Conservation (phyloP, 2,329 filamentous ascomycete species). For the Cadophora gregata region DNA sequence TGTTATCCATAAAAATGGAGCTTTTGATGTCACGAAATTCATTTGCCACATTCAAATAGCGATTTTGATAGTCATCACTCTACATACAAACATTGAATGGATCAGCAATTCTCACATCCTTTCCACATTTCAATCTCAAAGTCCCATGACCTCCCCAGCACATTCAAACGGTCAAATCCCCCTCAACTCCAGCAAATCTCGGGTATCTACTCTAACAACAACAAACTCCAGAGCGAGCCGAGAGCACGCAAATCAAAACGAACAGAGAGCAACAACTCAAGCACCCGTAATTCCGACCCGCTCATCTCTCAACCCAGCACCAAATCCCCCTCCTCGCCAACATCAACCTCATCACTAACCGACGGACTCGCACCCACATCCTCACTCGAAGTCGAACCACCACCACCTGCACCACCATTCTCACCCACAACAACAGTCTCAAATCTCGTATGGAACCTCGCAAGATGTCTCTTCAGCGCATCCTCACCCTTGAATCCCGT, state of each 20-base stretch:
- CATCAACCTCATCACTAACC: neutral
- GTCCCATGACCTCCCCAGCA: constrained; percentile 6
- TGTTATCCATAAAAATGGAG: too few species aligned
- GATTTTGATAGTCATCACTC: neutral
- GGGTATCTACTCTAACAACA: constrained; percentile 1
- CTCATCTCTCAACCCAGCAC: neutral
- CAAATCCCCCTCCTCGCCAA: neutral
- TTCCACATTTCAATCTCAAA: neutral
- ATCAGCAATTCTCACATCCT: neutral
- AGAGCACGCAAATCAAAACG: constrained; percentile 2
- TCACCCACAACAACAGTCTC: neutral
- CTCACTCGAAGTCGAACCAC: neutral
- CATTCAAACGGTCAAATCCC: neutral
- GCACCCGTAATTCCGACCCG: too few species aligned
- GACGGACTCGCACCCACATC: neutral
- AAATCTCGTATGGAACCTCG: neutral
- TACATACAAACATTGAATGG: neutral
- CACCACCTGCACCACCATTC: neutral
- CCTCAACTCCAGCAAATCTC: neutral
- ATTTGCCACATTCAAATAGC: neutral
- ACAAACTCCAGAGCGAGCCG: neutral
- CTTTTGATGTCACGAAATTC: neutral
- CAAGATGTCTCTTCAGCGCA: constrained; percentile 1
- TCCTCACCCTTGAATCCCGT: neutral
- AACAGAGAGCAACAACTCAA: too few species aligned